Base-by-base conservation (phyloP, 2,329 filamentous ascomycete species). In the Aspergillus ochraceoroseus region DNA sequence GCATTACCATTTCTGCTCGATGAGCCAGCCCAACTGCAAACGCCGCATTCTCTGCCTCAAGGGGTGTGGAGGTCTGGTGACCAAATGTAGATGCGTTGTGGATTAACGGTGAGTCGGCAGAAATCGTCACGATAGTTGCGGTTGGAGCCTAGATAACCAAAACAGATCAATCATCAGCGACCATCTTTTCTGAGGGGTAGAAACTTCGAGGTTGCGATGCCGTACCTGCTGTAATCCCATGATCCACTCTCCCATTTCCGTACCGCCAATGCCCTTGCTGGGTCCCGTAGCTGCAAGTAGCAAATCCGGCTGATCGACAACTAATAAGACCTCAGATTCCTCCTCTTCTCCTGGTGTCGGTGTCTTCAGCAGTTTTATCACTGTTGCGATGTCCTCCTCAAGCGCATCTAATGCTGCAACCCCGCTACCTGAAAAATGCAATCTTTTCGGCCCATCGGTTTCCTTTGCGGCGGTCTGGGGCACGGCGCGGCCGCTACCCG, bases 101-200 rank as follows among this genome's bases (percentile, higher is more conserved):
- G 36, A 89, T 66, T 19, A 94, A 73, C 1, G 89, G 81, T 1
- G 77, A 71, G 59, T 92, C 87, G 15, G 86, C 83, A n/a, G 83
- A 73, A 17, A 85, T 59, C 0, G 82, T 77, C 28, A 92, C 53
- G 12, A 92, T 64, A 2, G 80, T 77, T 38, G 82, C 72, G 65
- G 87, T 72, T 4, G 80, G 76, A 49, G 73, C 67, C 79, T 84
- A 44, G 8, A 29, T 19, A 28, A 30, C 37, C 38, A 38, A 32
- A 32, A 49, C 7, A 14, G 15, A 8, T 19, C 11, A 20, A 11
- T 34, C 37, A 35, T 23, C 32, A 39, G 40, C n/a, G n/a, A n/a
- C n/a, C n/a, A n/a, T n/a, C n/a, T n/a, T n/a, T n/a, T n/a, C n/a
- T n/a, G n/a, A n/a, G n/a, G n/a, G n/a, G n/a, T n/a, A n/a, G n/a